A percentile compares a stretch with the other conserved stretches of the same genome.
These are phyloP conservation scores for Ceriops zippeliana DNA, from an alignment of 345 rosid species.

Conservation along the genomic window DNA sequence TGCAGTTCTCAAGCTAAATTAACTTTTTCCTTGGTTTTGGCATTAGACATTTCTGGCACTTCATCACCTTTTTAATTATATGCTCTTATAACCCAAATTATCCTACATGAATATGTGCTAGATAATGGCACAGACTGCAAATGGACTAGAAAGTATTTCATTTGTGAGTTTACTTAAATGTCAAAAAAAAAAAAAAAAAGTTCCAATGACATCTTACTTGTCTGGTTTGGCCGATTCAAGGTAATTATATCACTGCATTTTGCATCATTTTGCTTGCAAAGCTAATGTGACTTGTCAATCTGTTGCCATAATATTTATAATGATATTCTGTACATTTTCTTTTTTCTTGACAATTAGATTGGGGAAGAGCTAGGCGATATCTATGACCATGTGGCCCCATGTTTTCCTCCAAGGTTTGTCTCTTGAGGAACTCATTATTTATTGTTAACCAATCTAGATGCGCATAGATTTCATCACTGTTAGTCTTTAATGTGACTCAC, in stretches of 20 bases:
- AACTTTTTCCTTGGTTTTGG: background rate
- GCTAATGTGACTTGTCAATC: background rate
- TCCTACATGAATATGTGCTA: no score
- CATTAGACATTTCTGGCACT: conserved; percentile 6
- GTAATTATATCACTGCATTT: background rate
- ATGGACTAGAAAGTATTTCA: background rate
- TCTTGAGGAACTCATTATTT: background rate
- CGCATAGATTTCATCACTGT: background rate
- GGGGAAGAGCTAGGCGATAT: conserved; percentile 99
- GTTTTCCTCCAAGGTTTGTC: conserved; percentile 87
- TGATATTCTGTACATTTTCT: background rate
- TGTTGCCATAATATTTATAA: background rate
- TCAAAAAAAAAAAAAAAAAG: background rate
- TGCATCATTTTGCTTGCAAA: background rate
- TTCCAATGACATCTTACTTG: background rate
- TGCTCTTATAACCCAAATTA: no score
- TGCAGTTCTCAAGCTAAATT: background rate
- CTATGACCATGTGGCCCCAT: conserved; percentile 97
- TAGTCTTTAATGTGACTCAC: background rate
- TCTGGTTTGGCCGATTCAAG: background rate
- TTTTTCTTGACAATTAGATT: conserved; percentile 50
- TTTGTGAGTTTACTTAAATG: background rate
- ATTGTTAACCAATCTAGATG: background rate
- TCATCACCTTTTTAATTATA: background rate
- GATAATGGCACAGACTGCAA: no score